phyloP scores from a whole-genome alignment of 78 protist genomes.

The Protostelium mycophagum region DNA sequence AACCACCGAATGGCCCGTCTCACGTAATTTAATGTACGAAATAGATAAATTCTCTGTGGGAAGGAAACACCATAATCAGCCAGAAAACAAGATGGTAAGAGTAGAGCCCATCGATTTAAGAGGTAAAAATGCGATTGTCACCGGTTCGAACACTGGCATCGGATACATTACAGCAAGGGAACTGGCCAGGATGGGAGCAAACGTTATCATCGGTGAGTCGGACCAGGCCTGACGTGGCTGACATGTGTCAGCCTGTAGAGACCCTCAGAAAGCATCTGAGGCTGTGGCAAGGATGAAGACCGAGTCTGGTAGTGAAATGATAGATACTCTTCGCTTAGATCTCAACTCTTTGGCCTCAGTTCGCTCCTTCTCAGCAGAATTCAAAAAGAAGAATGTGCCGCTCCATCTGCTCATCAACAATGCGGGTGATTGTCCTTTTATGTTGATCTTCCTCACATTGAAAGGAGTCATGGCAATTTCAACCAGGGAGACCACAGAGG shows the following conservation, averaged over 20 bases:
- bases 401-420: conserved; percentile 30
- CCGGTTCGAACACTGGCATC: conserved; percentile 53
- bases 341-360: conserved; percentile 28
- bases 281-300: conserved; percentile 29
- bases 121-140: conserved; percentile 20
- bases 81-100: neutral
- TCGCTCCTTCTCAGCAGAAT: conserved; percentile 6
- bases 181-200: conserved; percentile 34
- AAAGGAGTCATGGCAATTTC: neutral
- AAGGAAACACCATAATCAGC: too few species aligned
- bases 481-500: neutral
- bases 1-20: too few species aligned
- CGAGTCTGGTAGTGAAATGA: conserved; percentile 3
- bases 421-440: conserved; percentile 38
- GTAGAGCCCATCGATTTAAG: neutral
- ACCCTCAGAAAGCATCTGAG: conserved; percentile 13
- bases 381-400: neutral
- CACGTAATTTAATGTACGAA: too few species aligned
- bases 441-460: conserved; percentile 16
- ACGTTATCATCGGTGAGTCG: conserved; percentile 20
- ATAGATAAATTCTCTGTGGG: too few species aligned
- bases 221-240: neutral
- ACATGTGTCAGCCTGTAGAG: conserved; percentile 17
- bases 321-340: conserved; percentile 38
- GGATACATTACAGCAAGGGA: conserved; percentile 46